These are phyloP conservation scores for Geotrichum europaeum DNA, from an alignment of 1,139 yeast genomes.

Conservation along the genomic window DNA sequence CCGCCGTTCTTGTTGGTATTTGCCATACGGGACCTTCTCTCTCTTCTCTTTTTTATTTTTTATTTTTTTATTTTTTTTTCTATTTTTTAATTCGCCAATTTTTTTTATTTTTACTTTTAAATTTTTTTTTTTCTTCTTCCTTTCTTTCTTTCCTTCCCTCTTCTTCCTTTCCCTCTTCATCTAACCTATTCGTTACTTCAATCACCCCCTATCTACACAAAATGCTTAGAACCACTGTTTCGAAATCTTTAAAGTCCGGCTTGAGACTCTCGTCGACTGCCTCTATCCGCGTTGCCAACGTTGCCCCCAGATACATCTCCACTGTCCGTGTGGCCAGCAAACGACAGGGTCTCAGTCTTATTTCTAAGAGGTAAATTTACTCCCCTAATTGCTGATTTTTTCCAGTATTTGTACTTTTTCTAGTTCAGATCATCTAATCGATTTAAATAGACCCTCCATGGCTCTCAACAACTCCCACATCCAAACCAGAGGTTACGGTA, in stretches of 20 bases:
- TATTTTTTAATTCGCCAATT: not conserved
- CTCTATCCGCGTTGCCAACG: slow-evolving; percentile 6
- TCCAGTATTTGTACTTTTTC: not conserved
- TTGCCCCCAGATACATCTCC: slow-evolving; percentile 13
- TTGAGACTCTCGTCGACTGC: slow-evolving; percentile 12
- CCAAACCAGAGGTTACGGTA: slow-evolving; percentile 15
- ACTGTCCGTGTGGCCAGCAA: slow-evolving; percentile 13
- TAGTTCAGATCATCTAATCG: not conserved
- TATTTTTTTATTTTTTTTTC: not conserved
- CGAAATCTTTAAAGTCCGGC: slow-evolving; percentile 11
- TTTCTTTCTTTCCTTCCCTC: not conserved
- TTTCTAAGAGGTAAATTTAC: slow-evolving; percentile 9
- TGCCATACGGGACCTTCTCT: not conserved
- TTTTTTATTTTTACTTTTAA: not conserved
- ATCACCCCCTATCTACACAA: not conserved
- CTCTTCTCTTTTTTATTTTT: not conserved
- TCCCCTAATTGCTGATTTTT: not conserved
- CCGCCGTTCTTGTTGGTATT: not conserved
- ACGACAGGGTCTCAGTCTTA: slow-evolving; percentile 7
- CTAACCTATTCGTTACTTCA: not conserved
- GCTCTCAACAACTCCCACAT: slow-evolving; percentile 10
- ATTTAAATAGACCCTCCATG: slow-evolving; percentile 10
- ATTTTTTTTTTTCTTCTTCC: not conserved
- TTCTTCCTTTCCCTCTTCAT: not conserved
- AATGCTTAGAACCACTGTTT: slow-evolving; percentile 16